phyloP scores from a whole-genome alignment of 305 asterid species.

The Ruellia speciosa region DNA sequence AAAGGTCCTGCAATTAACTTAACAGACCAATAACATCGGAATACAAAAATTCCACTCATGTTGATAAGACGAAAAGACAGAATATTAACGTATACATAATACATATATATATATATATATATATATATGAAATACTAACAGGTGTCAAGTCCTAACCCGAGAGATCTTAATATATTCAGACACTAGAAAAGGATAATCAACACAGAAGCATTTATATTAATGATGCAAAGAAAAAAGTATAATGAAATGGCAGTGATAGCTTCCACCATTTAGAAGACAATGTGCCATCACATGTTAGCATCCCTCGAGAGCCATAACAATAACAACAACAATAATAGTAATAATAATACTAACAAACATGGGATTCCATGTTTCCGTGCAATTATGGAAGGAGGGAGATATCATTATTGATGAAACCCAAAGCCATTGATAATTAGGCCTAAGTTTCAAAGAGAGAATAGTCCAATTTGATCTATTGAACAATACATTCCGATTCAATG shows the following conservation, averaged over 20 bases:
- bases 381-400: neutral
- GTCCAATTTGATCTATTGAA: neutral
- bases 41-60: neutral
- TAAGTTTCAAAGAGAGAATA: no score
- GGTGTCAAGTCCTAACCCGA: neutral
- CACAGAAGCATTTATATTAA: neutral
- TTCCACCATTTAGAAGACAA: neutral
- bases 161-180: neutral
- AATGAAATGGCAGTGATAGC: neutral
- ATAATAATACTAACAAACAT: no score
- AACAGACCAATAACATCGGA: neutral
- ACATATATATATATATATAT: no score
- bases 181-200: neutral
- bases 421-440: no score
- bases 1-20: conserved; percentile 3
- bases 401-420: no score
- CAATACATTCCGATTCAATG: conserved; percentile 1
- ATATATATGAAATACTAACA: neutral
- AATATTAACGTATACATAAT: no score
- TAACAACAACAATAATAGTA: no score
- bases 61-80: neutral
- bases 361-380: no score
- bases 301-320: neutral
- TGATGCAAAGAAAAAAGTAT: neutral
- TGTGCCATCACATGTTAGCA: conserved; percentile 7